Conservation (phyloP, 768 basidiomycete species). For the Mycena filopes region DNA sequence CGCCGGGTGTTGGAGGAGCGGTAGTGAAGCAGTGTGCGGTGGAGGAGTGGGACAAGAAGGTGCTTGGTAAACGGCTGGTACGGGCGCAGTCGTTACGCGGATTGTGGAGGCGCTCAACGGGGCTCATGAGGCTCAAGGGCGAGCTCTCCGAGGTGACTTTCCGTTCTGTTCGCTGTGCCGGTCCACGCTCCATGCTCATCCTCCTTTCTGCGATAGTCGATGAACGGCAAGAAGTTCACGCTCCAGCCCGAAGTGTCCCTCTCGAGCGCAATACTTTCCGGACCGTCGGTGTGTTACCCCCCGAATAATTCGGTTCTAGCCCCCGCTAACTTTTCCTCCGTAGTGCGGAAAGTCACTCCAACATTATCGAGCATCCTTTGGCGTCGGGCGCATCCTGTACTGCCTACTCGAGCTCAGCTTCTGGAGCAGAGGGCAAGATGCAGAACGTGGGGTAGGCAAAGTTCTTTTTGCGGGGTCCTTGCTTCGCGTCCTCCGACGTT, state of each 20-base stretch:
- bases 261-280: conserved; percentile 89
- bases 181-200: not conserved
- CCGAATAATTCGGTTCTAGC: not conserved
- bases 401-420: conserved; percentile 94
- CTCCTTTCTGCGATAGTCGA: conserved; percentile 57
- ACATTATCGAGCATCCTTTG: conserved; percentile 99
- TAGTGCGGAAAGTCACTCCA: conserved; percentile 95
- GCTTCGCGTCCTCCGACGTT: conserved; percentile 8
- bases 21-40: conserved; percentile 84
- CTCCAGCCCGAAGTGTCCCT: conserved; percentile 80
- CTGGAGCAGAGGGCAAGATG: conserved; percentile 94
- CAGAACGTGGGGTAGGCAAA: conserved; percentile 83
- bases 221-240: conserved; percentile 74
- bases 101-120: conserved; percentile 72
- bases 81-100: conserved; percentile 71
- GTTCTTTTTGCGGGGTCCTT: conserved; percentile 24
- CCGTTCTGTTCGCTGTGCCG: conserved; percentile 13
- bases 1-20: conserved; percentile 85
- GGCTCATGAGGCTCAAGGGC: conserved; percentile 71
- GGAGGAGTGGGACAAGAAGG: conserved; percentile 87
- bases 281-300: conserved; percentile 72
- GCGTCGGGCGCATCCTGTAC: conserved; percentile 95
- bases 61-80: conserved; percentile 89
- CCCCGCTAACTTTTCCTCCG: conserved; percentile 10
- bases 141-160: conserved; percentile 80